Evolutionary conservation across 75 land plant genomes (phyloP).

Genomic region (Larix kaempferi): DNA sequence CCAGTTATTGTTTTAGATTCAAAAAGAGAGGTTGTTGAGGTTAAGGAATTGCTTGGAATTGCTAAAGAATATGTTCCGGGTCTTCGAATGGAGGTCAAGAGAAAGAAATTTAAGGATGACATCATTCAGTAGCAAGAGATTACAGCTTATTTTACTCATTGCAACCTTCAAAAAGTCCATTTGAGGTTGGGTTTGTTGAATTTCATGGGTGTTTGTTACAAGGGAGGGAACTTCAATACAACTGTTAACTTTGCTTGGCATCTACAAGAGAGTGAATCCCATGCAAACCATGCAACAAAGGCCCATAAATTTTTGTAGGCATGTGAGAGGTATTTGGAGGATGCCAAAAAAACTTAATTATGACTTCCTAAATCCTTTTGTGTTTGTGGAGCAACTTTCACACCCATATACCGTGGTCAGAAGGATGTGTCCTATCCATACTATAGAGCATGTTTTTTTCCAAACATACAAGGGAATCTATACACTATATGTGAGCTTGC

Average conservation of each 20-base stretch:
- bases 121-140: slow-evolving; percentile 52
- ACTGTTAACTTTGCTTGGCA: slow-evolving; percentile 36
- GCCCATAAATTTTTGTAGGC: slow-evolving; percentile 50
- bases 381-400: slow-evolving; percentile 40
- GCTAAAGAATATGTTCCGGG: slow-evolving; percentile 52
- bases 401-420: slow-evolving; percentile 36
- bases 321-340: slow-evolving; percentile 38
- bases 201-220: slow-evolving; percentile 50
- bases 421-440: slow-evolving; percentile 41
- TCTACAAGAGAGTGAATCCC: slow-evolving; percentile 40
- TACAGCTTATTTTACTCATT: slow-evolving; percentile 64
- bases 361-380: slow-evolving; percentile 46
- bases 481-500: slow-evolving; percentile 42
- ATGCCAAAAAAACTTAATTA: slow-evolving; percentile 36
- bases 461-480: slow-evolving; percentile 20
- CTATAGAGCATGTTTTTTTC: slow-evolving; percentile 36
- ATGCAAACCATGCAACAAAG: slow-evolving; percentile 31
- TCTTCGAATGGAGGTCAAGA: slow-evolving; percentile 49
- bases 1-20: slow-evolving; percentile 58
- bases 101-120: slow-evolving; percentile 44
- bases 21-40: slow-evolving; percentile 63
- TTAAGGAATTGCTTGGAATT: slow-evolving; percentile 47
- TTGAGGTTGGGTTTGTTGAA: slow-evolving; percentile 43
- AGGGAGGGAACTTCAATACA: slow-evolving; percentile 36
- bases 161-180: slow-evolving; percentile 47